These are phyloP conservation scores for Scleroderma bovista DNA, from an alignment of 768 basidiomycete species.

Conservation along the genomic window DNA sequence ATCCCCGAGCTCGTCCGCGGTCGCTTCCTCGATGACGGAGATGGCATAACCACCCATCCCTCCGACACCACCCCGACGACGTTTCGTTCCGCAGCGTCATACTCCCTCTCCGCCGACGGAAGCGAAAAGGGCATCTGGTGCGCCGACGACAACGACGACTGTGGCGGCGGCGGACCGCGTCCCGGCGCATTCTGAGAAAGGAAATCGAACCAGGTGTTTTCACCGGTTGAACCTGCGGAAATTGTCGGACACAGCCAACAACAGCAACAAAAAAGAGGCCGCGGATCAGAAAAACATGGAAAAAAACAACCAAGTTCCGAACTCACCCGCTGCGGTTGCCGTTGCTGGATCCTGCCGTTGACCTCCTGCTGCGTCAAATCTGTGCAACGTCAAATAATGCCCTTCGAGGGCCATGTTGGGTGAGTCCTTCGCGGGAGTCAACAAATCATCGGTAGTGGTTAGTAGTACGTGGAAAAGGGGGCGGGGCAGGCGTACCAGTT, in stretches of 20 bases:
- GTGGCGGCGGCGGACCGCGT: background rate
- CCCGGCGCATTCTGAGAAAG: slow-evolving; percentile 24
- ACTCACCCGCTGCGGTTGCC: slow-evolving; percentile 23
- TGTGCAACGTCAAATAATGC: no score
- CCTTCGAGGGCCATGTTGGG: no score
- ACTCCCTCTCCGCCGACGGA: slow-evolving; percentile 3
- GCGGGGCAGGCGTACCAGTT: no score
- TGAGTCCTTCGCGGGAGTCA: no score
- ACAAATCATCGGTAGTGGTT: no score
- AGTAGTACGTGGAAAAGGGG: no score
- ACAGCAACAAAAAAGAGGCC: no score
- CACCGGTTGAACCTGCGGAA: slow-evolving; percentile 26
- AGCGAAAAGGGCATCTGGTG: slow-evolving; percentile 27
- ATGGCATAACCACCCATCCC: slow-evolving; percentile 9
- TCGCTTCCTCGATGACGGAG: slow-evolving; percentile 24
- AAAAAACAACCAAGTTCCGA: background rate
- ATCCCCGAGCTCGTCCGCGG: slow-evolving; percentile 17
- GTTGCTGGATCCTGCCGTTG: slow-evolving; percentile 3
- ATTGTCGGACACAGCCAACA: no score
- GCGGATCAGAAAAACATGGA: no score
- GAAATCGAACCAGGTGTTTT: slow-evolving; percentile 31
- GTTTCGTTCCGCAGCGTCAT: slow-evolving; percentile 23
- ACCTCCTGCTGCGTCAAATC: slow-evolving; percentile 1
- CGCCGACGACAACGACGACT: no score
- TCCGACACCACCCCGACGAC: slow-evolving; percentile 1